Conservation (phyloP, 2,329 filamentous ascomycete genomes). For the Bisporella sp. region DNA sequence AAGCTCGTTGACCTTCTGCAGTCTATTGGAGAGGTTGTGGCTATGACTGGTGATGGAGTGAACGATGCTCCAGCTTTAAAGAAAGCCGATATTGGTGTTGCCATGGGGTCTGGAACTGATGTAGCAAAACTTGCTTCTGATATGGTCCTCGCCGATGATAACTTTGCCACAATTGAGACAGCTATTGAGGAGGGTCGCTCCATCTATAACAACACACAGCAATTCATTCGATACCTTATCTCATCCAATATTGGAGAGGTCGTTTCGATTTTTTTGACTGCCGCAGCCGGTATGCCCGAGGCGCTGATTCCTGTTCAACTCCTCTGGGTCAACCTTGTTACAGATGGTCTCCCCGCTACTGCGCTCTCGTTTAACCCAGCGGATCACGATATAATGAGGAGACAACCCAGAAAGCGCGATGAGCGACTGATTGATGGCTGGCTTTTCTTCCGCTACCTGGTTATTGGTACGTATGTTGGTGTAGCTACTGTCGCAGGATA, state of each 20-base stretch:
- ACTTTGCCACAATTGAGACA: slow-evolving; percentile 95
- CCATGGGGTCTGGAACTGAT: slow-evolving; percentile 97
- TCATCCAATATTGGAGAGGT: slow-evolving; percentile 99
- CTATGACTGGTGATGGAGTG: slow-evolving; percentile 98
- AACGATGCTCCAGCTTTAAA: slow-evolving; percentile 97
- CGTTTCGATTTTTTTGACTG: slow-evolving; percentile 96
- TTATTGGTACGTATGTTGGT: slow-evolving; percentile 93
- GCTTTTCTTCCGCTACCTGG: slow-evolving; percentile 96
- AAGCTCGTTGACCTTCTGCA: slow-evolving; percentile 95
- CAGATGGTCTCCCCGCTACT: slow-evolving; percentile 92
- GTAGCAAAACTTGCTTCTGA: slow-evolving; percentile 94
- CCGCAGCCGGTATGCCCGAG: slow-evolving; percentile 94
- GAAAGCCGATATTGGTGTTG: slow-evolving; percentile 97
- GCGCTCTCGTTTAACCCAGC: slow-evolving; percentile 96
- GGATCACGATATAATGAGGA: slow-evolving; percentile 97
- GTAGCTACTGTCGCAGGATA: slow-evolving; percentile 93
- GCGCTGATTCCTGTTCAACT: slow-evolving; percentile 95
- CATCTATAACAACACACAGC: slow-evolving; percentile 99
- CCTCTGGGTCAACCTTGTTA: slow-evolving; percentile 97
- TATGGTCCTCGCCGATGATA: slow-evolving; percentile 98
- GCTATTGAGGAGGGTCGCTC: slow-evolving; percentile 95
- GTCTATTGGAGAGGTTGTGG: slow-evolving; percentile 86
- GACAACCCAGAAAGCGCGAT: slow-evolving; percentile 83
- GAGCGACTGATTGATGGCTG: slow-evolving; percentile 89
- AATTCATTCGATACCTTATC: slow-evolving; percentile 98